These are phyloP conservation scores for Aspergillus cejpii DNA, from an alignment of 2,329 filamentous ascomycete genomes.

Conservation along the genomic window DNA sequence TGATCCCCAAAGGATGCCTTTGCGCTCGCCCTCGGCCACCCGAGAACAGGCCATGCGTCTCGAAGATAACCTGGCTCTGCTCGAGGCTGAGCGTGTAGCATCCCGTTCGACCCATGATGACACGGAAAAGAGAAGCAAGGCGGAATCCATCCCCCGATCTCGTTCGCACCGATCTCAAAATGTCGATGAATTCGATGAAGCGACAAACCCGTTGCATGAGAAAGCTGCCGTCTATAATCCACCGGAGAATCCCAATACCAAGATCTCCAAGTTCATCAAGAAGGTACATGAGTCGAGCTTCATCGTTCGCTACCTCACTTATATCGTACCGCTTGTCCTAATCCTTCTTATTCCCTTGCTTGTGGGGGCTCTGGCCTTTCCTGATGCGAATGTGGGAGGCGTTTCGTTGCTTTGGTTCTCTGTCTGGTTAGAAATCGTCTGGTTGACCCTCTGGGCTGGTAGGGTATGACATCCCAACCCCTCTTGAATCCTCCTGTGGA, in stretches of 20 bases:
- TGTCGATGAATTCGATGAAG: slow-evolving; percentile 60
- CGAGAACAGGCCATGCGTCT: slow-evolving; percentile 56
- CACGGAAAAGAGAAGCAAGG: slow-evolving; percentile 30
- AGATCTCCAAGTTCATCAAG: slow-evolving; percentile 58
- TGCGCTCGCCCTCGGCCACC: slow-evolving; percentile 49
- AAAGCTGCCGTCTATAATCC: slow-evolving; percentile 59
- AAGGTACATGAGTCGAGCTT: slow-evolving; percentile 59
- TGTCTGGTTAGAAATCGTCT: slow-evolving; percentile 90
- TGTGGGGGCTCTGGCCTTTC: slow-evolving; percentile 55
- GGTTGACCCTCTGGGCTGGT: slow-evolving; percentile 82
- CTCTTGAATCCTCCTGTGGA: neutral
- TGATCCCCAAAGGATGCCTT: slow-evolving; percentile 11
- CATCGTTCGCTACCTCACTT: slow-evolving; percentile 63
- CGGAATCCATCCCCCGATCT: slow-evolving; percentile 45
- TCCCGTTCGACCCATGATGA: slow-evolving; percentile 38
- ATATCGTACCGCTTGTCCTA: slow-evolving; percentile 59
- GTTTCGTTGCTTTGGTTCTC: slow-evolving; percentile 84
- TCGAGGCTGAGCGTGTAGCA: slow-evolving; percentile 58
- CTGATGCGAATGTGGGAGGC: slow-evolving; percentile 61
- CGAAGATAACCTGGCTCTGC: slow-evolving; percentile 59
- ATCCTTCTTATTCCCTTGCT: slow-evolving; percentile 63
- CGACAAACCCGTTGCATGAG: slow-evolving; percentile 63
- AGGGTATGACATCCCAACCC: slow-evolving; percentile 36
- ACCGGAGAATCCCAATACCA: slow-evolving; percentile 55
- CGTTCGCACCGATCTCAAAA: slow-evolving; percentile 51